Evolutionary conservation across 1,139 yeast species (phyloP), one percentile per base, ranked within the genome.

Genomic region (Casaregolazyma lundiana): DNA sequence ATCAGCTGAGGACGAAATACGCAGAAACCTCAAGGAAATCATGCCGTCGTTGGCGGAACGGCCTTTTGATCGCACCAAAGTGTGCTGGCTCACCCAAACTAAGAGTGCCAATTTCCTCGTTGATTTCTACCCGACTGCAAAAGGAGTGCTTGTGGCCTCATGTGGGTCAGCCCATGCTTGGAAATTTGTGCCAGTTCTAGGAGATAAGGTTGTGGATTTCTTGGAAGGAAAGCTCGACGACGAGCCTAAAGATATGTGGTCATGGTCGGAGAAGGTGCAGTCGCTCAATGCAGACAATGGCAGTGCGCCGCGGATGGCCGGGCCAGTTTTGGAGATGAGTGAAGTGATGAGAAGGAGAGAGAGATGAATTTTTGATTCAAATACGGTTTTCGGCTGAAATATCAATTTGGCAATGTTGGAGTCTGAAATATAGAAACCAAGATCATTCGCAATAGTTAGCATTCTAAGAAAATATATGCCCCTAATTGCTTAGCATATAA

Each of bases 31-130:
- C 35, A 32, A 37, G 26, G 48, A 45, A 16, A 45, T 45, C 22
- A 34, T 44, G 34, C 47, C 47, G n/a, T 35, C 42, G 6, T 26
- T 44, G 17, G 35, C 35, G n/a, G 24, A 34, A 11, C 41, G 47
- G 4, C 48, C 45, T 15, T 45, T 47, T 34, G 45, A 37, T 32
- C 18, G 46, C 17, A 41, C 45, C 2, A 47, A 45, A 24, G 39
- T 47, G 26, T 47, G 50, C 41, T 47, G 50, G 50, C 32, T 47
- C n/a, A 44, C 50, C 15, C 48, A 47, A 18, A 44, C 50, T 9
- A 30, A 38, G 18, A 42, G 42, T 29, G 47, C 50, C 4, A 45
- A 47, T 22, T 47, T 47, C 39, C 32, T 47, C 22, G 41, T 47
- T 29, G 50, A 47, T 29, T 41, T 21, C 20, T 45, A 44, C 32